Percentiles rank a stretch among this genome's conserved stretches.
Evolutionary conservation across 2,329 filamentous ascomycete species (phyloP).

Genomic region (Penicillium vulpinum): DNA sequence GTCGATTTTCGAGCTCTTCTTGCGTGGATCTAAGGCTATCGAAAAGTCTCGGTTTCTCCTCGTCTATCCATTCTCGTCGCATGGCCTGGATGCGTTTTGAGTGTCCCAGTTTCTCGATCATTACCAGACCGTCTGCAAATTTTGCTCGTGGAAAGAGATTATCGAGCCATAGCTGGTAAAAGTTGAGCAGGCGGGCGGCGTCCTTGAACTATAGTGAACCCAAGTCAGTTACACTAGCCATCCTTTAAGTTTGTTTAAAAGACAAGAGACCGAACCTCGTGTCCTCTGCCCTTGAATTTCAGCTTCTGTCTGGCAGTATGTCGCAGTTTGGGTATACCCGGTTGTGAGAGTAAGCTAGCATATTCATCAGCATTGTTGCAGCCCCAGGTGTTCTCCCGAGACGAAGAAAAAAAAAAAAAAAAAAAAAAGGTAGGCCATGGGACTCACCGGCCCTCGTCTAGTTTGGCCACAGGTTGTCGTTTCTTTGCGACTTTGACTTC

Average conservation of each 20-base stretch:
- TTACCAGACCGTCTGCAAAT: slow-evolving; percentile 82
- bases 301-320: slow-evolving; percentile 67
- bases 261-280: slow-evolving; percentile 62
- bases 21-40: background rate
- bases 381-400: too few species aligned
- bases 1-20: background rate
- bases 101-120: slow-evolving; percentile 93
- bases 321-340: slow-evolving; percentile 80
- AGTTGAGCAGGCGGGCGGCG: slow-evolving; percentile 74
- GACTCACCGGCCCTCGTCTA: slow-evolving; percentile 73
- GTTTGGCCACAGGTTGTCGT: slow-evolving; percentile 74
- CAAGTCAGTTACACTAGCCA: slow-evolving; percentile 10
- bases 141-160: slow-evolving; percentile 93
- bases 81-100: slow-evolving; percentile 73
- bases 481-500: slow-evolving; percentile 81
- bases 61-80: slow-evolving; percentile 80
- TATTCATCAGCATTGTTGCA: background rate
- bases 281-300: slow-evolving; percentile 86
- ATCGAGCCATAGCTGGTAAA: slow-evolving; percentile 96
- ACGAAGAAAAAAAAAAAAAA: background rate
- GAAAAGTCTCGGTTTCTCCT: slow-evolving; percentile 49
- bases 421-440: background rate
- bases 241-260: background rate
- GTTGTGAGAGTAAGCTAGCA: slow-evolving; percentile 71
- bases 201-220: slow-evolving; percentile 69